phyloP scores from a whole-genome alignment of 202 grass and related monocot genomes.

The Setaria viridis region DNA sequence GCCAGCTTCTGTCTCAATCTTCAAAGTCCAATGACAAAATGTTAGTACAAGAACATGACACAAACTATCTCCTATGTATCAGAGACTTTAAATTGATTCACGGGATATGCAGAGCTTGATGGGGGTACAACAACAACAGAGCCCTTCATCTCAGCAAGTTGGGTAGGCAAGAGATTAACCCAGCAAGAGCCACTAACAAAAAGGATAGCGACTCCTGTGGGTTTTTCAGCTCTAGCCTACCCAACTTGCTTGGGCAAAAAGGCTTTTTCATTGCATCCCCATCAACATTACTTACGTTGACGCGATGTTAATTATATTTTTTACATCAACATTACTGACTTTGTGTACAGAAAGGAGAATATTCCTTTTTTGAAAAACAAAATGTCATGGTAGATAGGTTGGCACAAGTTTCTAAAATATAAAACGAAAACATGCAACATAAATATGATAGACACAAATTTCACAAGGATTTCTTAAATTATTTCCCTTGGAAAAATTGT shows the following conservation, averaged over 20 bases:
- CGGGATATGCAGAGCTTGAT: neutral
- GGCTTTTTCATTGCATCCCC: neutral
- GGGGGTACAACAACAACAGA: neutral
- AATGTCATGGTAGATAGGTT: neutral
- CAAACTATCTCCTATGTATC: neutral
- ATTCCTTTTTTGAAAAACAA: neutral
- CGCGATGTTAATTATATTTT: neutral
- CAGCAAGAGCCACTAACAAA: neutral
- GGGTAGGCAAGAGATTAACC: neutral
- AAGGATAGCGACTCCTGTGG: neutral
- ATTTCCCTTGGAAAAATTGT: neutral
- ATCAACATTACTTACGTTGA: neutral
- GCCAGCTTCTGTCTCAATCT: slow-evolving; percentile 67
- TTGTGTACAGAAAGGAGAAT: neutral
- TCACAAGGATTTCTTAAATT: neutral
- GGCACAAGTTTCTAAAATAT: neutral
- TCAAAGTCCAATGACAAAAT: slow-evolving; percentile 22
- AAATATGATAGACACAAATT: neutral
- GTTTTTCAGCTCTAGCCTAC: neutral
- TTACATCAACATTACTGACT: neutral
- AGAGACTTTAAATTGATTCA: neutral
- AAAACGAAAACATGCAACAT: neutral
- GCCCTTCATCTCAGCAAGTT: neutral
- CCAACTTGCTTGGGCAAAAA: neutral
- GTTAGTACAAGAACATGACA: neutral